These are phyloP conservation scores for Endocalyx cinctus DNA, from an alignment of 2,329 filamentous ascomycete genomes.

Conservation along the genomic window DNA sequence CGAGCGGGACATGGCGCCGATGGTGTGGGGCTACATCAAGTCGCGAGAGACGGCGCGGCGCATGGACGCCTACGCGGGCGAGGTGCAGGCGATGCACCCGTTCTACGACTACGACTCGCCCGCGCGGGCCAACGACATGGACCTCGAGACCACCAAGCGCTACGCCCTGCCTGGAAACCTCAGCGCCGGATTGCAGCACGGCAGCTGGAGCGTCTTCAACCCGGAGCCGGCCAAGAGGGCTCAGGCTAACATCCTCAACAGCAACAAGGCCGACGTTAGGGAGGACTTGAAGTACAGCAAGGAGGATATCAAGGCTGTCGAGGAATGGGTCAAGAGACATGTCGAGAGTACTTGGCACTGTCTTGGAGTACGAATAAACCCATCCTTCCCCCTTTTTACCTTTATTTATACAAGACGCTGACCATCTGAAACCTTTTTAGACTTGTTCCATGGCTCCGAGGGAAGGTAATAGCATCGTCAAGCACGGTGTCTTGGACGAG, in stretches of 20 bases:
- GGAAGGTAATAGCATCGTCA: slow-evolving; percentile 75
- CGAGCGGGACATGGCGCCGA: slow-evolving; percentile 77
- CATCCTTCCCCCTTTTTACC: neutral
- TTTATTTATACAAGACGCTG: no score
- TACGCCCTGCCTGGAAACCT: slow-evolving; percentile 72
- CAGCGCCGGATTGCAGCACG: slow-evolving; percentile 67
- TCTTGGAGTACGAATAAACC: slow-evolving; percentile 41
- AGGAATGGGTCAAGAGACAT: slow-evolving; percentile 67
- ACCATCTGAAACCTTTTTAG: slow-evolving; percentile 16
- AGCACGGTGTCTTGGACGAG: slow-evolving; percentile 73
- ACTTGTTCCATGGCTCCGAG: slow-evolving; percentile 75
- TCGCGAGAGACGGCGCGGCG: slow-evolving; percentile 73
- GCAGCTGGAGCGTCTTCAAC: slow-evolving; percentile 62
- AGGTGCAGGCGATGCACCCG: slow-evolving; percentile 65
- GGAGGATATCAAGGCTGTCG: slow-evolving; percentile 59
- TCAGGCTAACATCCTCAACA: slow-evolving; percentile 49
- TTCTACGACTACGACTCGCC: slow-evolving; percentile 67
- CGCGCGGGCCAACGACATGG: slow-evolving; percentile 67
- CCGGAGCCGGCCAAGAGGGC: slow-evolving; percentile 48
- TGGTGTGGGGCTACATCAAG: slow-evolving; percentile 83
- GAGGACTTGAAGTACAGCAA: slow-evolving; percentile 63
- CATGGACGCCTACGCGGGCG: slow-evolving; percentile 74
- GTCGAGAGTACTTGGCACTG: slow-evolving; percentile 73
- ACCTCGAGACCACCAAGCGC: slow-evolving; percentile 68
- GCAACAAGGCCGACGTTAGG: slow-evolving; percentile 55